These are phyloP conservation scores for Penicillium atrosanguineum DNA, from an alignment of 495 filamentous ascomycete genomes.

Conservation along the genomic window DNA sequence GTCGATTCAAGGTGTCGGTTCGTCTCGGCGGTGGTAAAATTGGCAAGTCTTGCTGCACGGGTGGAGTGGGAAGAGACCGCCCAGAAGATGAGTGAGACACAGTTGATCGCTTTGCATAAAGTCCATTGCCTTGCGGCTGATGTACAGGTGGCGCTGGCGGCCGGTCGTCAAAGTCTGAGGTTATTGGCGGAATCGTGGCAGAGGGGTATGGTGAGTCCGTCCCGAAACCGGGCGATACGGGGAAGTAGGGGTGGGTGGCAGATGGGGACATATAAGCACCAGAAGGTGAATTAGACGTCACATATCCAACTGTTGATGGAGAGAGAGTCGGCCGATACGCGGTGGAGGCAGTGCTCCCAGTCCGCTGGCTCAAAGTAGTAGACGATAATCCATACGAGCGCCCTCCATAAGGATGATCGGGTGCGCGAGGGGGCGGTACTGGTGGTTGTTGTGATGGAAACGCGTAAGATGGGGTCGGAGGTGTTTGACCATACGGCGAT, in stretches of 20 bases:
- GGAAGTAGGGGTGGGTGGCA: constrained; percentile 28
- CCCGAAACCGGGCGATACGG: constrained; percentile 21
- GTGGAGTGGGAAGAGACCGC: constrained; percentile 39
- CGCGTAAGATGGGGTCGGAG: constrained; percentile 34
- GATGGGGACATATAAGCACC: constrained; percentile 18
- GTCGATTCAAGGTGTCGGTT: constrained; percentile 52
- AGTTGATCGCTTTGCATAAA: constrained; percentile 30
- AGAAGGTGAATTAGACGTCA: constrained; percentile 24
- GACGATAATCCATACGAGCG: constrained; percentile 30
- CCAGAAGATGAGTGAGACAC: constrained; percentile 34
- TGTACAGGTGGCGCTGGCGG: constrained; percentile 51
- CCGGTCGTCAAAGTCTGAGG: constrained; percentile 33
- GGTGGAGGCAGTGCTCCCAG: constrained; percentile 8
- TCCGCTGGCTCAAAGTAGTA: constrained; percentile 7
- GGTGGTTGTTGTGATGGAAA: constrained; percentile 35
- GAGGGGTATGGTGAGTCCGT: constrained; percentile 32
- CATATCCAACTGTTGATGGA: constrained; percentile 21
- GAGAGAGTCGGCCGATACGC: constrained; percentile 25
- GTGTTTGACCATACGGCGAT: constrained; percentile 32
- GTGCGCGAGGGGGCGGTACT: constrained; percentile 45
- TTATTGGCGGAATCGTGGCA: constrained; percentile 22
- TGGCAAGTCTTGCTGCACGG: constrained; percentile 43
- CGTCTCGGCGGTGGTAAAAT: constrained; percentile 48
- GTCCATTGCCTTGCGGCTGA: constrained; percentile 29
- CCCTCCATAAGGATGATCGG: constrained; percentile 48